Evolutionary conservation across 1,284 basidiomycete species (phyloP).

Genomic region (Puccinia novopanici): DNA sequence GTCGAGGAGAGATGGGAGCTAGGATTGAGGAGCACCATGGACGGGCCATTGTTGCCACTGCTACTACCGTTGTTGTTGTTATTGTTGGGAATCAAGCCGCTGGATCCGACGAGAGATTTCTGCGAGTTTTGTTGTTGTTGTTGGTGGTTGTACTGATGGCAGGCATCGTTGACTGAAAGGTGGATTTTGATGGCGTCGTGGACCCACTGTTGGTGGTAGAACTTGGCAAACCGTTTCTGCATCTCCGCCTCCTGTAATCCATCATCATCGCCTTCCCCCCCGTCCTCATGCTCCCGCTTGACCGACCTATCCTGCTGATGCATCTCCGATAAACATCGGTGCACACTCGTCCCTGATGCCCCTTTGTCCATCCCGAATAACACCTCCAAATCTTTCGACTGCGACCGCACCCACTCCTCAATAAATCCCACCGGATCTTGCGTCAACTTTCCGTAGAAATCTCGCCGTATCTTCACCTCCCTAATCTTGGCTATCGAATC

Average conservation of each 20-base stretch:
- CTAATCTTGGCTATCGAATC: slow-evolving; percentile 35
- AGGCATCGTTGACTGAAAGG: too few relatives aligned
- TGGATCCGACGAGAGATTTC: background rate
- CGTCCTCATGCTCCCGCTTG: background rate
- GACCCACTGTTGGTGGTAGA: slow-evolving; percentile 36
- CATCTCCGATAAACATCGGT: background rate
- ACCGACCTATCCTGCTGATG: background rate
- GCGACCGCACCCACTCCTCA: slow-evolving; percentile 35
- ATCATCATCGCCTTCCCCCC: background rate
- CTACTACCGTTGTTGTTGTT: background rate
- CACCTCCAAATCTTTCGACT: slow-evolving; percentile 33
- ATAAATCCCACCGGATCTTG: slow-evolving; percentile 41
- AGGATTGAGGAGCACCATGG: background rate
- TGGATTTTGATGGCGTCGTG: slow-evolving; percentile 35
- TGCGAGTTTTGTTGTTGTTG: background rate
- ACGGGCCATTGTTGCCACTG: background rate
- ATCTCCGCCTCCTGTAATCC: background rate
- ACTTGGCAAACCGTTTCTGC: slow-evolving; percentile 24
- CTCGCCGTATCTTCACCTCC: slow-evolving; percentile 45
- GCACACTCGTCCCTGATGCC: background rate
- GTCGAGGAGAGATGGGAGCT: background rate
- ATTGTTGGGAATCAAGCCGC: background rate
- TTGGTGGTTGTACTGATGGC: too few relatives aligned
- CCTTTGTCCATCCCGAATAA: slow-evolving; percentile 38
- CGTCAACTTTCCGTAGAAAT: slow-evolving; percentile 43